These are phyloP conservation scores for Lizonia empirigonia DNA, from an alignment of 2,329 filamentous ascomycete genomes.

Conservation along the genomic window DNA sequence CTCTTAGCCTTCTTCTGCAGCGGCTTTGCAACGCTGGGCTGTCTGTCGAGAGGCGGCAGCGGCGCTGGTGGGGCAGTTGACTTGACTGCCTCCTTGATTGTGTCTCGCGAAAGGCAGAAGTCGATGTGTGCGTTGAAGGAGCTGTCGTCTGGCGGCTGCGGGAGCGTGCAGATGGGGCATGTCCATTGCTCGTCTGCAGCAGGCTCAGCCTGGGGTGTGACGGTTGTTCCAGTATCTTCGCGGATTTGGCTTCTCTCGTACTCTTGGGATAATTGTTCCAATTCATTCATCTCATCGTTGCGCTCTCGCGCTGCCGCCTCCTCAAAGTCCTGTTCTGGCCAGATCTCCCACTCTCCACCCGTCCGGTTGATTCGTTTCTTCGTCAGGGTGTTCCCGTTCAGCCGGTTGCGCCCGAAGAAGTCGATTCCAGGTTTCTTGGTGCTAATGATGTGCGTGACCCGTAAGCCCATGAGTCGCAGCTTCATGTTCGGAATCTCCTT, in stretches of 20 bases:
- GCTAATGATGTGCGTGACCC: slow-evolving; percentile 85
- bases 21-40: slow-evolving; percentile 17
- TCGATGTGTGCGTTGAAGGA: slow-evolving; percentile 93
- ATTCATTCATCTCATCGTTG: slow-evolving; percentile 65
- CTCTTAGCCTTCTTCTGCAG: slow-evolving; percentile 38
- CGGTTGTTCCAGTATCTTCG: slow-evolving; percentile 3
- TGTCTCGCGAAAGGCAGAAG: slow-evolving; percentile 81
- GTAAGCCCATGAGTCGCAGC: slow-evolving; percentile 82
- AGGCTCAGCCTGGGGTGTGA: slow-evolving; percentile 34
- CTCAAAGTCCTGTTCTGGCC: slow-evolving; percentile 71
- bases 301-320: slow-evolving; percentile 64
- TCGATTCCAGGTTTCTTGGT: slow-evolving; percentile 80
- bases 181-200: slow-evolving; percentile 64
- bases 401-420: slow-evolving; percentile 70
- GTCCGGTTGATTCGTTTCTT: slow-evolving; percentile 18
- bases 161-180: slow-evolving; percentile 84
- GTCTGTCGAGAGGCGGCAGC: slow-evolving; percentile 15
- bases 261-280: slow-evolving; percentile 68
- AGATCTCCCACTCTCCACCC: slow-evolving; percentile 68
- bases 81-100: slow-evolving; percentile 82
- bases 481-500: slow-evolving; percentile 81
- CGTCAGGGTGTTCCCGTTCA: slow-evolving; percentile 12
- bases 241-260: slow-evolving; percentile 36
- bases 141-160: slow-evolving; percentile 75
- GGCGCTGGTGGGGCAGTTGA: slow-evolving; percentile 39